Evolutionary conservation across 345 rosid species (phyloP).

Genomic region (Lepidium africanum): DNA sequence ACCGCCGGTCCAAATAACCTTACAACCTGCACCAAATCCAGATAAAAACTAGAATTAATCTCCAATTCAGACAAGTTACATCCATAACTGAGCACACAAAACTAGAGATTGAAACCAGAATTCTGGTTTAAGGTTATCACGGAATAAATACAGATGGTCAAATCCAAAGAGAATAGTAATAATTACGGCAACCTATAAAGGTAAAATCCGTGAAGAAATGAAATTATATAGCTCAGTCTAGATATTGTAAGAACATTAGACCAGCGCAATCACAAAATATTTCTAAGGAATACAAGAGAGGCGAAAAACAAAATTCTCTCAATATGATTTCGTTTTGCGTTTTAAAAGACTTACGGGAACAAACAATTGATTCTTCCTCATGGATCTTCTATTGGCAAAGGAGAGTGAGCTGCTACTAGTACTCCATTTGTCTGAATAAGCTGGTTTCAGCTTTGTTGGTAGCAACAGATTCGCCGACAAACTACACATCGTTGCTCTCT

Average conservation of each 20-base stretch:
- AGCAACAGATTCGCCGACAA: conserved; percentile 34
- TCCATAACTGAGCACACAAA: not conserved
- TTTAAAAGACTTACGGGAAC: conserved; percentile 44
- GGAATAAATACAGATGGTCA: no score
- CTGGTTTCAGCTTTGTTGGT: conserved; percentile 40
- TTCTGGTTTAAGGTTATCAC: not conserved
- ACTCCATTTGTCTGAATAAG: conserved; percentile 36
- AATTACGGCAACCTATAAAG: not conserved
- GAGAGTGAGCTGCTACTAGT: conserved; percentile 34
- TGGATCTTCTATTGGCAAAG: conserved; percentile 38
- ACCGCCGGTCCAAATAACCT: conserved; percentile 92
- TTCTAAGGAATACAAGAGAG: not conserved
- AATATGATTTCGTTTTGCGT: not conserved
- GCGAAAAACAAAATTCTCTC: not conserved
- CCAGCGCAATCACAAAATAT: not conserved
- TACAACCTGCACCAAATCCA: conserved; percentile 46
- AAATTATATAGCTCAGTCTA: not conserved
- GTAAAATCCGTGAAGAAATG: not conserved
- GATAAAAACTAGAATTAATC: no score
- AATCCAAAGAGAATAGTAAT: no score
- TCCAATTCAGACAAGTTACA: not conserved
- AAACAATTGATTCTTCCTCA: conserved; percentile 36
- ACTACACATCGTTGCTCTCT: conserved; percentile 43
- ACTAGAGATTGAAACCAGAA: not conserved
- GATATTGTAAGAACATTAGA: not conserved